Base-by-base conservation (phyloP, 2,329 filamentous ascomycete species). In the Clathrospora elynae region DNA sequence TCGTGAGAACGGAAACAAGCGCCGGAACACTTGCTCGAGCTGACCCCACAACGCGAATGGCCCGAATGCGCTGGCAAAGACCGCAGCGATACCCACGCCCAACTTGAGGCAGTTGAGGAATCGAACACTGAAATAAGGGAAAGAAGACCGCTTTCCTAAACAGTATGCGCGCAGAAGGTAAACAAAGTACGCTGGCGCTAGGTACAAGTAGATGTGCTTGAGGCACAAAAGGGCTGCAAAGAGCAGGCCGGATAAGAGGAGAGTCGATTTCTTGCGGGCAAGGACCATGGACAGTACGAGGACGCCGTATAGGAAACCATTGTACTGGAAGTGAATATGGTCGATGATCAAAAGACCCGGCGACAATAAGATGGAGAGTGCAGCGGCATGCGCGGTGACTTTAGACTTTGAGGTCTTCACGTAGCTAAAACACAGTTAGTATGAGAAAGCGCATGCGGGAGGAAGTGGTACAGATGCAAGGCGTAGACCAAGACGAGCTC, bases 271-370 rank as follows among this genome's bases (percentile, higher is more conserved):
- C 58, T 85, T 83, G 35, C 89, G 84, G 5, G 90, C 90, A 46
- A 95, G 75, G 2, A 95, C 87, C 33, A 99, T 79, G 2, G 93
- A 97, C 39, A 92, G 78, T 24, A 97, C 81, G 35, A 99, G 77
- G 29, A 97, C 76, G 24, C 93, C 93, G 68, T 97, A 99, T 73
- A 99, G 83, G 73, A 91, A 90, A 26, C 93, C 92, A 75, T 99
- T 99, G 76, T 99, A 99, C 76, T 99, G 93, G 71, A 99, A 99
- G 71, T 96, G 91, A 53, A 96, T 92, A 69, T 99, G 93, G 66
- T 99, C 93, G 69, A 99, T 97, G 67, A 99, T 95, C 47, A 99
- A 78, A 23, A 99, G 81, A 2, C 92, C 93, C 0, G 93, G 93
- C 0, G 91, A 97, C 9, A 97, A 81, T 3, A 97, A 76, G 46